Conservation (phyloP, 1,139 yeast genomes). For the Dujonia santamariae region DNA sequence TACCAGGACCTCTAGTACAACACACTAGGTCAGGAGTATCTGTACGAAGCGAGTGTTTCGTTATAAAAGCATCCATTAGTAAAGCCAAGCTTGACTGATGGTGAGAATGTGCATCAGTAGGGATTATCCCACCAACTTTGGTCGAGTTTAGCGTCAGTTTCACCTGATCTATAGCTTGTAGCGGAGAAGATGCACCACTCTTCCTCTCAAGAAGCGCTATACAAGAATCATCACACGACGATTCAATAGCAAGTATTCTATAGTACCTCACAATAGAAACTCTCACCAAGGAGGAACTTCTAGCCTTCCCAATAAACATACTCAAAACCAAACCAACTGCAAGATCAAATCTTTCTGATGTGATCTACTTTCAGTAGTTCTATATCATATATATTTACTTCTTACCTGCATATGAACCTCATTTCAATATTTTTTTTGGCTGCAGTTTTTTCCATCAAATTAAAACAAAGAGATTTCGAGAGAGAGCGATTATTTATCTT, state of each 20-base stretch:
- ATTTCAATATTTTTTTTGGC: no score
- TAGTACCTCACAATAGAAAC: no score
- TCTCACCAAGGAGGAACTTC: no score
- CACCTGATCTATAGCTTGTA: slow-evolving; percentile 56
- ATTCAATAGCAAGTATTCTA: slow-evolving; percentile 79
- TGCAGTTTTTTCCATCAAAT: no score
- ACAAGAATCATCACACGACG: slow-evolving; percentile 95
- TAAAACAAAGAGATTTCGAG: no score
- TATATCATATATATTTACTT: no score
- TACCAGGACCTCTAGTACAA: slow-evolving; percentile 96
- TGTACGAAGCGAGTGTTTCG: slow-evolving; percentile 21
- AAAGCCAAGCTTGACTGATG: slow-evolving; percentile 56
- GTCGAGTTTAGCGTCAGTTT: slow-evolving; percentile 68
- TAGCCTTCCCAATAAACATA: no score
- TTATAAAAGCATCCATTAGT: slow-evolving; percentile 25
- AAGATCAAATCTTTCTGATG: no score
- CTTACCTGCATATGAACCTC: no score
- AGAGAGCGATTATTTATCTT: no score
- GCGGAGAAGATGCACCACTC: slow-evolving; percentile 7
- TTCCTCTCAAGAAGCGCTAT: slow-evolving; percentile 62
- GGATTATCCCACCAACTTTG: slow-evolving; percentile 79
- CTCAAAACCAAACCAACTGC: no score
- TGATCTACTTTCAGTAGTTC: no score
- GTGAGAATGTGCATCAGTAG: slow-evolving; percentile 78
- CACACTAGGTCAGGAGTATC: slow-evolving; percentile 68